These are phyloP conservation scores for Circinella minor DNA, from an alignment of 371 early-diverging fungal genomes.

Conservation along the genomic window DNA sequence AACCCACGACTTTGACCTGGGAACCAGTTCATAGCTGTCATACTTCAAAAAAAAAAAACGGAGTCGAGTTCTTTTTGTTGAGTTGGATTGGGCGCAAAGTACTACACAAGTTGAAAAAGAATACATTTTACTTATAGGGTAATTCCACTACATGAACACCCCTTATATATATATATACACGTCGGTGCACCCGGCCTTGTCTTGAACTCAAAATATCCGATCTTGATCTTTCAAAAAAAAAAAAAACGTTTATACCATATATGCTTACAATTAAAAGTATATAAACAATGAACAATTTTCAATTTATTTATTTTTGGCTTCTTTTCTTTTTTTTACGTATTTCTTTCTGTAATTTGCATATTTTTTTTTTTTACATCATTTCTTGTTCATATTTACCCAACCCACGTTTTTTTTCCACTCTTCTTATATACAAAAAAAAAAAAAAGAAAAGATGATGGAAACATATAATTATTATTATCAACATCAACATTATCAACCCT, in stretches of 20 bases:
- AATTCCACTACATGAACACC: slow-evolving; percentile 5
- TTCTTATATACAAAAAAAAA: neutral
- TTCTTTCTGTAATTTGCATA: neutral
- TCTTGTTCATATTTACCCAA: neutral
- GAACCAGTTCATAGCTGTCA: slow-evolving; percentile 2
- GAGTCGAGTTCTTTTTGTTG: neutral
- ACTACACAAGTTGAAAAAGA: neutral
- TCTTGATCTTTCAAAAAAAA: neutral
- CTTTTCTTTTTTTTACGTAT: neutral
- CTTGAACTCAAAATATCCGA: slow-evolving; percentile 8
- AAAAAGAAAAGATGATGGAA: neutral
- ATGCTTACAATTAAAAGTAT: neutral
- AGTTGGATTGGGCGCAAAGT: slow-evolving; percentile 2
- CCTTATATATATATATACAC: neutral
- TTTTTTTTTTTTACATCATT: neutral
- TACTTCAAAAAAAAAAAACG: neutral
- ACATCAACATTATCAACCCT: neutral
- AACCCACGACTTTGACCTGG: neutral
- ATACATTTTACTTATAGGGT: slow-evolving; percentile 3
- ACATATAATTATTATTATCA: neutral
- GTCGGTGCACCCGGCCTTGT: neutral
- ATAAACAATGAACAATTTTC: neutral
- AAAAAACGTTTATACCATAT: neutral
- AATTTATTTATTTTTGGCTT: too few relatives aligned
- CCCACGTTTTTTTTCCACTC: neutral